Evolutionary conservation across 2,329 filamentous ascomycete genomes (phyloP).

Genomic region (Penicillium sp.): DNA sequence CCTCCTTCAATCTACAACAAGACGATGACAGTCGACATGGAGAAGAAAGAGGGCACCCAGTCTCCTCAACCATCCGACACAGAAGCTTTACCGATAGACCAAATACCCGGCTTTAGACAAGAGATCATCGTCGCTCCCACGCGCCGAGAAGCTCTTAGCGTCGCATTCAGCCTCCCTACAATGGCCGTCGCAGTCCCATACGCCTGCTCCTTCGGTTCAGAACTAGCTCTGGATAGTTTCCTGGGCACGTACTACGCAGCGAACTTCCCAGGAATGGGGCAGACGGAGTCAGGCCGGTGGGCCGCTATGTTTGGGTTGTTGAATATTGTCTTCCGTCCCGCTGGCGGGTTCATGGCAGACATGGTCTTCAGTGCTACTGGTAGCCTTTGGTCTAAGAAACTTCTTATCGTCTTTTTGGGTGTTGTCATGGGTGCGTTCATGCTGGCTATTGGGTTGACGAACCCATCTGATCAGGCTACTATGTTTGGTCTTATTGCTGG

Average conservation of each 20-base stretch:
- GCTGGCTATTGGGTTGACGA: conserved; percentile 62
- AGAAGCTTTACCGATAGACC: conserved; percentile 49
- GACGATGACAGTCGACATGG: conserved; percentile 23
- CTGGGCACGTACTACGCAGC: conserved; percentile 60
- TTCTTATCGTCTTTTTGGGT: conserved; percentile 57
- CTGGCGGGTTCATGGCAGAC: conserved; percentile 56
- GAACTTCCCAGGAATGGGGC: conserved; percentile 56
- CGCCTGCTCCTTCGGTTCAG: conserved; percentile 61
- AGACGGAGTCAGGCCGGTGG: conserved; percentile 57
- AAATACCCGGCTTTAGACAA: conserved; percentile 51
- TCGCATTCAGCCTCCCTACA: conserved; percentile 63
- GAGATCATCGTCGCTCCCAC: conserved; percentile 66
- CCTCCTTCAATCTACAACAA: conserved; percentile 26
- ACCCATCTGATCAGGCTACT: conserved; percentile 61
- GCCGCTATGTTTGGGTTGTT: conserved; percentile 57
- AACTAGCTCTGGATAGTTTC: conserved; percentile 62
- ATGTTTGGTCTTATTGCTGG: conserved; percentile 77
- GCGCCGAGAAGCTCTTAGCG: conserved; percentile 58
- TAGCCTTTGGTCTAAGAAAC: conserved; percentile 64
- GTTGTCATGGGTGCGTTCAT: conserved; percentile 60
- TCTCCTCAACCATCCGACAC: conserved; percentile 25
- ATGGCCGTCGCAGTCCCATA: conserved; percentile 55
- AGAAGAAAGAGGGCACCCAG: conserved; percentile 33
- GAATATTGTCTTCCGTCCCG: conserved; percentile 50
- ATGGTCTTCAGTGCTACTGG: conserved; percentile 53